Conservation (phyloP, 441 rosid genomes). For the Metrosideros polymorpha region DNA sequence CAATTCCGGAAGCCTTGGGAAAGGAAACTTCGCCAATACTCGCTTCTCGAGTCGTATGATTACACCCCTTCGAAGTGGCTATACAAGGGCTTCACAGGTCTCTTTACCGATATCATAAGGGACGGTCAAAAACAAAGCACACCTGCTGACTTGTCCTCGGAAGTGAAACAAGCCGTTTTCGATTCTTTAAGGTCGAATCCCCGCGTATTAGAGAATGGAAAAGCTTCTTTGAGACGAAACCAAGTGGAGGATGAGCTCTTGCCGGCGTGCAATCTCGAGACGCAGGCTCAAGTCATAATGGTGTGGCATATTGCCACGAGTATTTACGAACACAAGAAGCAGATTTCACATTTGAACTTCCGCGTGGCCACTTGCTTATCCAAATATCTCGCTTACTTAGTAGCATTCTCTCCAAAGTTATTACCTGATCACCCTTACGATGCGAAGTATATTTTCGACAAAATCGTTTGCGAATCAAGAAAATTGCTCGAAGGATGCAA, state of each 20-base stretch:
- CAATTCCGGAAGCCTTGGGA: neutral
- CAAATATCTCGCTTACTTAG: neutral
- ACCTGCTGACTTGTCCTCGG: neutral
- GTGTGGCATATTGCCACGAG: neutral
- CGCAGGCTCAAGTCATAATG: neutral
- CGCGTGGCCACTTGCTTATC: accelerated
- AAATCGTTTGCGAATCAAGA: neutral
- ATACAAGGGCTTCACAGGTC: neutral
- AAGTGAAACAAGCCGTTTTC: neutral
- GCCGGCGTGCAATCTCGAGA: neutral
- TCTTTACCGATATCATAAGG: neutral
- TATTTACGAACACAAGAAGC: accelerated
- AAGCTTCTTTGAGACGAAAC: neutral
- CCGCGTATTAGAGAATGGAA: neutral
- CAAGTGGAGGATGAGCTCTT: accelerated
- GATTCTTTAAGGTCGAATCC: neutral
- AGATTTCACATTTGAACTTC: accelerated
- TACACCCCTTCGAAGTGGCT: neutral
- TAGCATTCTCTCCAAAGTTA: neutral
- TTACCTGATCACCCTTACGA: neutral
- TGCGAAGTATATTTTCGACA: accelerated
- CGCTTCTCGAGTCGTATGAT: neutral
- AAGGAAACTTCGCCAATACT: neutral
- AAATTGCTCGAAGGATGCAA: neutral
- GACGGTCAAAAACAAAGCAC: neutral